phyloP scores from a whole-genome alignment of 306 rosid genomes.

The Acacia crassicarpa region DNA sequence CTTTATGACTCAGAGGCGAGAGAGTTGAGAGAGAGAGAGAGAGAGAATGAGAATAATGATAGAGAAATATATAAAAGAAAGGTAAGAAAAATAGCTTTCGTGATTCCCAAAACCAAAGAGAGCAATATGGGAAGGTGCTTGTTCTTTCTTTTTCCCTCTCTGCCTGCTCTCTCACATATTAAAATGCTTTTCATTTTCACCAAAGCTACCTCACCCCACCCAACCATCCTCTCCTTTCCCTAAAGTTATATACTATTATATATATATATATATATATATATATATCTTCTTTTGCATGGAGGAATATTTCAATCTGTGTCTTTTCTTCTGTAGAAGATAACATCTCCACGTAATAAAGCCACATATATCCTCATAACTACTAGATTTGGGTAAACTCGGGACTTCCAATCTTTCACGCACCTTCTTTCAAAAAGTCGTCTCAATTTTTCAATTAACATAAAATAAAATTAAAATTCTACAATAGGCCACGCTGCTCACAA shows the following conservation, averaged over 20 bases:
- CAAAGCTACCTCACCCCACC: constrained; percentile 28
- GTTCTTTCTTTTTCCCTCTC: constrained; percentile 12
- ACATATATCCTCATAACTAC: constrained; percentile 5
- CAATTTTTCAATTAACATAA: constrained; percentile 8
- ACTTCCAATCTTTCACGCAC: constrained; percentile 10
- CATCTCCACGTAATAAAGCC: constrained; percentile 24
- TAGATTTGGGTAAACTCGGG: constrained; percentile 34
- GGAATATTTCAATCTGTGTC: constrained; percentile 47
- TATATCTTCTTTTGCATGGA: constrained; percentile 32
- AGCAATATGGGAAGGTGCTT: constrained; percentile 34
- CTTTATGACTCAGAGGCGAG: background rate
- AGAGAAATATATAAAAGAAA: background rate
- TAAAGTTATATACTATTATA: background rate
- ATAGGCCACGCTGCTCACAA: background rate
- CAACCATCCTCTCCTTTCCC: constrained; percentile 22
- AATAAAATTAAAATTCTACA: no score
- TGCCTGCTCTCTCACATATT: constrained; percentile 31
- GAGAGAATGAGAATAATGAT: constrained; percentile 8
- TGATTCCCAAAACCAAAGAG: constrained; percentile 44
- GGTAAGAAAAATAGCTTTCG: constrained; percentile 32
- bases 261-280: background rate
- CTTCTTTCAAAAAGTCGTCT: constrained; percentile 38
- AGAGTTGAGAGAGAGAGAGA: constrained; percentile 5
- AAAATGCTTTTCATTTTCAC: constrained; percentile 34
- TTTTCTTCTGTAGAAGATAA: constrained; percentile 39